A percentile compares a stretch with the other conserved stretches of the same genome.
Evolutionary conservation across 345 rosid genomes (phyloP).

Genomic region (Kernera saxatilis): DNA sequence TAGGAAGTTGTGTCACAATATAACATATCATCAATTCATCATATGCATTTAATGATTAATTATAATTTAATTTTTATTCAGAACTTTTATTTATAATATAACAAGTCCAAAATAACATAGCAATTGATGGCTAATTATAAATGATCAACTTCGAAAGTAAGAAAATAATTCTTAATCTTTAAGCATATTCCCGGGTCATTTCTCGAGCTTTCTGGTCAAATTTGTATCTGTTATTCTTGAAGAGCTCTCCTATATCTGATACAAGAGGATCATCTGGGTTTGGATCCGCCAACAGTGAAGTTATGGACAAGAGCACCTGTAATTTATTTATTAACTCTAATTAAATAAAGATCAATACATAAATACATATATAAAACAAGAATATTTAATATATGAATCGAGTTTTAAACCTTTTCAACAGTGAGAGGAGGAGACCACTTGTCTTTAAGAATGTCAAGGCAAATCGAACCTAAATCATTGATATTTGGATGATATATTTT

Average conservation of each 20-base stretch:
- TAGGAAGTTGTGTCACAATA: too few species aligned
- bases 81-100: too few species aligned
- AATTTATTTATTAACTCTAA: not conserved
- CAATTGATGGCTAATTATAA: too few species aligned
- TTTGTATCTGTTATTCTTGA: not conserved
- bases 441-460: conserved; percentile 14
- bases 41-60: too few species aligned
- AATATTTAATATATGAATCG: not conserved
- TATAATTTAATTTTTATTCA: too few species aligned
- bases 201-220: not conserved
- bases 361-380: not conserved
- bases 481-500: conserved; percentile 8
- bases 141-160: too few species aligned
- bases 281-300: conserved; percentile 1
- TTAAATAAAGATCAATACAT: not conserved
- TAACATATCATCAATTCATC: too few species aligned
- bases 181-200: not conserved
- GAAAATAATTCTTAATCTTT: too few species aligned
- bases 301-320: conserved; percentile 10
- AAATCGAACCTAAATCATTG: not conserved
- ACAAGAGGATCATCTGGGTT: conserved; percentile 12
- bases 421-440: conserved; percentile 14
- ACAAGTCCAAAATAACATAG: too few species aligned
- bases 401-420: not conserved
- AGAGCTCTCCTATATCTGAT: not conserved